Base-by-base conservation (phyloP, 1,139 yeast genomes). In the Yamadazyma spencermartinsiae region DNA sequence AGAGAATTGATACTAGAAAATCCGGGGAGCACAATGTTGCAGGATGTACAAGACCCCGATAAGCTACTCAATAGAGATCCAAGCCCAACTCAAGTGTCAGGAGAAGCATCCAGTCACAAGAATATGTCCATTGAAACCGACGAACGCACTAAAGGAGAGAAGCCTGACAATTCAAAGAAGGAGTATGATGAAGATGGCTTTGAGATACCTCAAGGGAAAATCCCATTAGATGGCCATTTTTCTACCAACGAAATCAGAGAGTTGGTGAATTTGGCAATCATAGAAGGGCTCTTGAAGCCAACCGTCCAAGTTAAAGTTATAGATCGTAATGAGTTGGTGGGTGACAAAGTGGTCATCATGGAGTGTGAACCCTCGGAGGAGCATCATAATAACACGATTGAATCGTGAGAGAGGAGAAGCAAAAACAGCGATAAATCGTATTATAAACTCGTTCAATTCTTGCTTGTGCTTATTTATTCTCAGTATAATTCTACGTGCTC, bases 141-240 rank as follows among this genome's bases (percentile, higher is more conserved):
- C 7, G 42, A 38, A 8, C 34, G 29, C 18, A 18, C 38, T 4
- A 12, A 35, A 32, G 36, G 40, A 13, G 35, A 34, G 16, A 30
- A 36, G 28, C 10, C 27, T 3, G 23, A 34, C 6, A 26, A 14
- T 24, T 5, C 17, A 12, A 26, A 26, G 17, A 15, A 12, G 13
- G 19, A 42, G n/a, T 38, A 34, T 32, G 73, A 68, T 43, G 43
- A 52, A 6, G 73, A 68, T 37, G 74, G 74, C 12, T 63, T 67
- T 40, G 62, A 54, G 37, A 52, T 68, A 11, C 74, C 74, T 2
- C 48, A 49, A 26, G 73, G 72, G 1, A 68, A 63, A 42, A 62
- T 68, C 8, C 74, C 74, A 0, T 38, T 68, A 23, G 74, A 68
- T 40, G 70, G 72, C 8, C 70, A 68, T 45, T 68, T 68, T 43